A percentile compares a stretch with the other conserved stretches of the same genome.
Conservation (phyloP, 306 rosid species). For the Urtica urens region DNA sequence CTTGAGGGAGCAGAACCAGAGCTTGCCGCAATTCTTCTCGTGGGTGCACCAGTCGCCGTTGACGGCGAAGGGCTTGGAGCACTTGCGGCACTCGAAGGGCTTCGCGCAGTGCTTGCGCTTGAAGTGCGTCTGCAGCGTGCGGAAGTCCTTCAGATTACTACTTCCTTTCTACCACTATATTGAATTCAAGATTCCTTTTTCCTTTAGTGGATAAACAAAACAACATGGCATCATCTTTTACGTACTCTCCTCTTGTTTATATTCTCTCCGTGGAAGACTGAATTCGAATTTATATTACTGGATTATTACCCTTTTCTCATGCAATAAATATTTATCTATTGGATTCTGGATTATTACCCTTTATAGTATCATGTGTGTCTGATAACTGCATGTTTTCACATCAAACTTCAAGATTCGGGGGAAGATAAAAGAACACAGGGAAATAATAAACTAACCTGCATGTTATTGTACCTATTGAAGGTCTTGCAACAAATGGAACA, state of each 20-base stretch:
- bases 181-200: no score
- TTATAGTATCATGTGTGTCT: no score
- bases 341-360: no score
- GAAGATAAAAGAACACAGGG: slow-evolving; percentile 37
- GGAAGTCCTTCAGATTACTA: slow-evolving; percentile 56
- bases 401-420: no score
- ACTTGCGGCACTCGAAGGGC: slow-evolving; percentile 43
- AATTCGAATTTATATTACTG: no score
- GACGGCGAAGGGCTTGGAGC: slow-evolving; percentile 46
- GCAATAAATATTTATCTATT: no score
- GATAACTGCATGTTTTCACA: no score
- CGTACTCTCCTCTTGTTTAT: no score
- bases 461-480: no score
- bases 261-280: no score
- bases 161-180: slow-evolving; percentile 51
- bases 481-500: slow-evolving; percentile 68
- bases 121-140: slow-evolving; percentile 60
- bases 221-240: slow-evolving; percentile 47
- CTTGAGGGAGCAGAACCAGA: slow-evolving; percentile 57
- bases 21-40: slow-evolving; percentile 57
- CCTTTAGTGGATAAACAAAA: no score
- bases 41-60: slow-evolving; percentile 68
- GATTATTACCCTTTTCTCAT: no score
- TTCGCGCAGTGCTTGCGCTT: slow-evolving; percentile 55
- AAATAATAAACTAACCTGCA: slow-evolving; percentile 80